A percentile compares a stretch with the other conserved stretches of the same genome.
Conservation (phyloP, 2,329 filamentous ascomycete genomes). For the Cercospora zeina region DNA sequence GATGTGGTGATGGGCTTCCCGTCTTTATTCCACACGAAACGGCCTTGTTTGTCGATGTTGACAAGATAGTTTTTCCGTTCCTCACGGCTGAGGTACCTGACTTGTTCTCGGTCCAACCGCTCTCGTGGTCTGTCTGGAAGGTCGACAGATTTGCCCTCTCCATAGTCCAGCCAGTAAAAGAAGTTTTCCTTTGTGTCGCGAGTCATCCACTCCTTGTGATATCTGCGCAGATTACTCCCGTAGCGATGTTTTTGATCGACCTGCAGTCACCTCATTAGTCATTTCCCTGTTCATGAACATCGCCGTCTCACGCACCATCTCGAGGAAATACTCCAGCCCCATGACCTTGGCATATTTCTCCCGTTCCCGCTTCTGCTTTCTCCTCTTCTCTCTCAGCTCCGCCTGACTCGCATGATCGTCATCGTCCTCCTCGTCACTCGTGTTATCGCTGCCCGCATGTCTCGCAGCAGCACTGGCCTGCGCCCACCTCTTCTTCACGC, state of each 20-base stretch:
- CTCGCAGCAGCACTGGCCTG: conserved; percentile 69
- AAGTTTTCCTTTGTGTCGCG: conserved; percentile 79
- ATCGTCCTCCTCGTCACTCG: conserved; percentile 45
- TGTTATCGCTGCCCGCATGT: conserved; percentile 69
- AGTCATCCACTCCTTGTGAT: conserved; percentile 82
- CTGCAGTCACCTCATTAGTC: background rate
- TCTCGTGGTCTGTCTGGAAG: conserved; percentile 71
- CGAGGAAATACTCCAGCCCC: conserved; percentile 79
- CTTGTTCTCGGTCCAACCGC: conserved; percentile 72
- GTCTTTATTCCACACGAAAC: conserved; percentile 86
- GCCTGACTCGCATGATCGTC: conserved; percentile 42
- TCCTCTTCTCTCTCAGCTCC: conserved; percentile 40
- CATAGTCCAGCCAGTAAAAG: conserved; percentile 90
- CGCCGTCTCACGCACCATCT: conserved; percentile 57
- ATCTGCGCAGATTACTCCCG: conserved; percentile 75
- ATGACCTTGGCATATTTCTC: conserved; percentile 72
- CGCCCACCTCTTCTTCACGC: conserved; percentile 69
- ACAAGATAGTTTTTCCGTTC: conserved; percentile 81
- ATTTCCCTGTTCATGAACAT: background rate
- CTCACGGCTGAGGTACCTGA: conserved; percentile 80
- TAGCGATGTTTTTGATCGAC: conserved; percentile 73
- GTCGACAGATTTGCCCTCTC: conserved; percentile 70
- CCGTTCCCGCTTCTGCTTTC: conserved; percentile 54
- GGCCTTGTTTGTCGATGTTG: conserved; percentile 69
- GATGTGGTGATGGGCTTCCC: conserved; percentile 74